Evolutionary conservation across 352 stramenopile genomes (phyloP), one percentile per base, ranked within the genome.

Genomic region (Peronospora tabacina): DNA sequence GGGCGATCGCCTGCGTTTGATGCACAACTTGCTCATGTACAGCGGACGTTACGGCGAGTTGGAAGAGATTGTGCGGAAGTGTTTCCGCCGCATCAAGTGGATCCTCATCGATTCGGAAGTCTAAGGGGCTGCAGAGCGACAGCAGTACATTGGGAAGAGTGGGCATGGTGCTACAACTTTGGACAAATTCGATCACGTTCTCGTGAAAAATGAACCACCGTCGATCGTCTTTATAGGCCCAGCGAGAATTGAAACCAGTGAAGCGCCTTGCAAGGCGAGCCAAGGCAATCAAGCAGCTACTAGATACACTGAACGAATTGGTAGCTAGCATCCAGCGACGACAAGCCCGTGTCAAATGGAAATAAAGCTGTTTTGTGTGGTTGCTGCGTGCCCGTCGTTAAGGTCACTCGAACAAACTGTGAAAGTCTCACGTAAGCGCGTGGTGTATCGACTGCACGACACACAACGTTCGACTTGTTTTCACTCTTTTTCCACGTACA

Each of bases 71-170:
- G 82, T 95, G 44, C 83, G 85, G 32, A 95, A 95, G 64, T 92
- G 80, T 71, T 95, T 93, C 68, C 80, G 81, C 50, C 83, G 85
- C 53, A 91, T 95, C 65, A 94, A 92, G 64, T 95, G 85, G 82
- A 95, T 95, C 64, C 69, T 95, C 24, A 91, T 91, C 54, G 85
- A 95, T 52, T 93, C 82, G 26, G 82, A 93, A 58, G 78, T 90
- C 28, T 92, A 87, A 86, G 29, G 56, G 5, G 28, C 7, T 4
- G 28, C 7, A 32, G 7, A 2, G 28, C 11, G 28, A 8, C 28
- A 32, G 7, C 7, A 32, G 7, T 1, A 32, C 28, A 26, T 26
- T 26, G 22, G 22, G 7, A 26, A 26, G 22, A 26, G 22, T 32
- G 28, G 28, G 11, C 28, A 32, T 32, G 28, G 28, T 32, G 28